Base-by-base conservation (phyloP, 2,329 filamentous ascomycete species). In the Trichoderma sp. region DNA sequence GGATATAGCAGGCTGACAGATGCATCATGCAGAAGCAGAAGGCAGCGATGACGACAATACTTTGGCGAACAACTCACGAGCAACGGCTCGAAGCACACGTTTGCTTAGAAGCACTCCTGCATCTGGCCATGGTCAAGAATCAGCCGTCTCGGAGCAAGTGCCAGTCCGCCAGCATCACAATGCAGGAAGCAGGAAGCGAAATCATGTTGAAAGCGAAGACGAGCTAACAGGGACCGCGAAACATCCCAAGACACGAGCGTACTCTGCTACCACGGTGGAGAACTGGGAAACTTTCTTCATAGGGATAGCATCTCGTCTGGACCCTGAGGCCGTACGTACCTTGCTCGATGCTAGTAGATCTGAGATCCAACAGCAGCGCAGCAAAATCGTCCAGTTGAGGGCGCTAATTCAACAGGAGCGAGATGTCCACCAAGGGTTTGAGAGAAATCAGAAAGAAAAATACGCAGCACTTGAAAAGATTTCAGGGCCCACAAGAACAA, bases 121-220 rank as follows among this genome's bases (percentile, higher is more conserved):
- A n/a, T 0, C 1, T 1, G 5, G 0, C 18, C 24, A 43, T n/a
- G 11, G 26, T 8, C 56, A 14, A n/a, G 0, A 8, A 0, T 3
- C n/a, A 2, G 34, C 18, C 0, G 3, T 3, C 34, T 46, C 56
- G 21, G 21, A 5, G 8, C 24, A 5, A 30, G 6, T 8, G 2
- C 5, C 37, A 59, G 6, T 43, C 1, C 43, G 4, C 24, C 21
- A 43, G 2, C 1, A 11, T 14, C 8, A 8, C 5, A 14, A 0
- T 46, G 0, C 16, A 13, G 0, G 13, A 2, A 1, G 8, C 24
- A 43, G 37, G 18, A 59, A 59, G 24, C 56, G 56, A n/a, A 30
- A 0, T 13, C 56, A 24, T 32, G 4, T 34, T 7, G 37, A 59
- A 2, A 37, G 43, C 14, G 58, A 46, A 21, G 58, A 59, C 14